Base-by-base conservation (phyloP, 2,329 filamentous ascomycete genomes). In the Aspergillus brasiliensis region DNA sequence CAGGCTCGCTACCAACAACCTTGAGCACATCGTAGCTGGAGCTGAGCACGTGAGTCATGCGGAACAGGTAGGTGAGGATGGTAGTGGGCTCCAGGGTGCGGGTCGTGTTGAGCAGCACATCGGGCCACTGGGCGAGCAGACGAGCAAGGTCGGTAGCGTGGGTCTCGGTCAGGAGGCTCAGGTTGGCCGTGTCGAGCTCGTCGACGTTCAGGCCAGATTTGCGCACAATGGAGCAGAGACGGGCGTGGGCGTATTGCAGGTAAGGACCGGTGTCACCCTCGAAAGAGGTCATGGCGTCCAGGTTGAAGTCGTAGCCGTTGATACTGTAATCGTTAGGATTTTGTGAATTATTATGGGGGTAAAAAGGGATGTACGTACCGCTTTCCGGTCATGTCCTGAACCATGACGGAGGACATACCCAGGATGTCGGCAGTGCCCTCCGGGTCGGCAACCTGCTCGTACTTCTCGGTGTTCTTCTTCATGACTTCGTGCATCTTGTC, bases 401-500 rank as follows among this genome's bases (percentile, higher is more conserved):
- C 92, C 92, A 98, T 98, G 73, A 98, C 94, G 72, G 91, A 90
- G 65, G 90, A 93, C 73, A 98, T 97, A 64, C 94, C 95, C 3
- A 98, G 85, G 10, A 86, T 91, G 79, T 98, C 95, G 62, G 95
- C 92, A 8, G 88, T 90, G 57, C 86, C 84, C 57, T 87, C 88
- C 0, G 94, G 94, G 75, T 98, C 83, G 71, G 89, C 90, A 19
- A 99, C 89, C 77, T 97, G 92, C 58, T 87, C 80, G 78, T 98
- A 99, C 82, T 99, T 99, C 72, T 85, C 83, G 69, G 90, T 84
- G 76, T 98, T 98, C 81, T 89, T 90, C 77, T 82, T 87, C 95
- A 99, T 99, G 54, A 96, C 91, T 62, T 97, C 91, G 82, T 98
- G 94, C 95, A 99, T 99, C 79, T 93, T 91, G 57, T 97, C 94